A percentile compares a stretch with the other conserved stretches of the same genome.
phyloP scores from a whole-genome alignment of 495 filamentous ascomycete species.

The Aspergillus egyptiacus region DNA sequence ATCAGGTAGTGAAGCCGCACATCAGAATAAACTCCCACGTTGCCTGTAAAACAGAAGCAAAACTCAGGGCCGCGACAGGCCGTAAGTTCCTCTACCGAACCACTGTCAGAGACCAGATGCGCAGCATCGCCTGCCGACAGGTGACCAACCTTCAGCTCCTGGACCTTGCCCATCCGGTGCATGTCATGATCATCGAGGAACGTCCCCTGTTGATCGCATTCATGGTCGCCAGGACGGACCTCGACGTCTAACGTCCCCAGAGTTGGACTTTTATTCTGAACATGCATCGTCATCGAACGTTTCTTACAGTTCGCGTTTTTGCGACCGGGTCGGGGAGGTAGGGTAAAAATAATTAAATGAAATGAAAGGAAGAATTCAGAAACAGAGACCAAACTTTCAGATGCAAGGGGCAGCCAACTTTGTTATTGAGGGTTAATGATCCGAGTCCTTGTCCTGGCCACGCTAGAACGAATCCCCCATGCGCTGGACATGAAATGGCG shows the following conservation, averaged over 20 bases:
- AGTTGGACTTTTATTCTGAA: background rate
- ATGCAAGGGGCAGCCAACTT: too few relatives aligned
- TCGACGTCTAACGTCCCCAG: slow-evolving; percentile 1
- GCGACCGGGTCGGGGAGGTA: background rate
- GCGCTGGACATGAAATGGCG: too few relatives aligned
- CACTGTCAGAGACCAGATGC: slow-evolving; percentile 5
- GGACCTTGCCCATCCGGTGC: slow-evolving; percentile 36
- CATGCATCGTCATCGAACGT: background rate
- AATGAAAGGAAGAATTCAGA: too few relatives aligned
- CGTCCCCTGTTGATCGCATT: background rate
- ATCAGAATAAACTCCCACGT: slow-evolving; percentile 45
- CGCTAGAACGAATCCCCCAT: too few relatives aligned
- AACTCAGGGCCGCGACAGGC: slow-evolving; percentile 42
- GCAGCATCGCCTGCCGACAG: background rate
- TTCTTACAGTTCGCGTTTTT: background rate
- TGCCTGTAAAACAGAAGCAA: slow-evolving; percentile 42
- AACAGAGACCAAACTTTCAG: too few relatives aligned
- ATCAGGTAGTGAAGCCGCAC: slow-evolving; percentile 5
- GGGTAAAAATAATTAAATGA: background rate
- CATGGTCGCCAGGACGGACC: background rate
- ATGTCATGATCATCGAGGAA: slow-evolving; percentile 31
- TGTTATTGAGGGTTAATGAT: too few relatives aligned
- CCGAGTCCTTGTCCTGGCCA: too few relatives aligned
- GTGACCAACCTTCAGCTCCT: slow-evolving; percentile 35
- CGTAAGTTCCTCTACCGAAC: slow-evolving; percentile 36